Conservation (phyloP, 495 filamentous ascomycete species). For the Oidiodendron maius region DNA sequence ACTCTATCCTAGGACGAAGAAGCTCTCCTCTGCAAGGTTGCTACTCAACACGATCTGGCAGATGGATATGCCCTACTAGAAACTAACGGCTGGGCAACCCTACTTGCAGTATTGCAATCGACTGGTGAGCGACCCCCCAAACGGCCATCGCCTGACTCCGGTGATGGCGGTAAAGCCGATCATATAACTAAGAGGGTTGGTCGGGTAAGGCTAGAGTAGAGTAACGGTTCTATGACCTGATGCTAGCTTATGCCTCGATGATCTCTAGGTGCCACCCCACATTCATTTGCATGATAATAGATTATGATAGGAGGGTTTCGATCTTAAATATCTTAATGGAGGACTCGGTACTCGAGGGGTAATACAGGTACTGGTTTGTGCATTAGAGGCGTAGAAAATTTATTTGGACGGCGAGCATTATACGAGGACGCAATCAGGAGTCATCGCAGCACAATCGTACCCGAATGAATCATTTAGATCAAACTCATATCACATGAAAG, state of each 20-base stretch:
- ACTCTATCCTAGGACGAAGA: conserved; percentile 70
- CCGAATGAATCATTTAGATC: neutral
- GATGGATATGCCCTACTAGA: conserved; percentile 77
- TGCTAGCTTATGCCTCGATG: conserved; percentile 17
- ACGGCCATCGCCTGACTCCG: conserved; percentile 52
- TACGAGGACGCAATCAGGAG: neutral
- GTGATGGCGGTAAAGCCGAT: conserved; percentile 40
- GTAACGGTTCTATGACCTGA: conserved; percentile 6
- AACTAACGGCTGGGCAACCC: conserved; percentile 85
- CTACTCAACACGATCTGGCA: conserved; percentile 66
- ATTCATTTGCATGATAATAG: neutral
- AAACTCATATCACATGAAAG: neutral
- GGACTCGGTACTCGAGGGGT: neutral
- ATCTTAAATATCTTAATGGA: neutral
- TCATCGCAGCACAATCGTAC: neutral
- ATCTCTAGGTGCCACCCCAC: neutral
- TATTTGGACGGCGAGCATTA: conserved; percentile 1
- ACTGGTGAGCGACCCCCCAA: conserved; percentile 94
- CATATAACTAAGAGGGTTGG: conserved; percentile 98
- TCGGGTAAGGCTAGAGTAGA: conserved; percentile 80
- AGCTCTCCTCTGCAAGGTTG: conserved; percentile 76
- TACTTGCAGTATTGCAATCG: conserved; percentile 87
- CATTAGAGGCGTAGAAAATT: conserved; percentile 14
- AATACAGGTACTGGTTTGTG: neutral
- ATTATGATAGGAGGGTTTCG: neutral